Base-by-base conservation (phyloP, 2,329 filamentous ascomycete genomes). In the Paracoccidioides lutzii region DNA sequence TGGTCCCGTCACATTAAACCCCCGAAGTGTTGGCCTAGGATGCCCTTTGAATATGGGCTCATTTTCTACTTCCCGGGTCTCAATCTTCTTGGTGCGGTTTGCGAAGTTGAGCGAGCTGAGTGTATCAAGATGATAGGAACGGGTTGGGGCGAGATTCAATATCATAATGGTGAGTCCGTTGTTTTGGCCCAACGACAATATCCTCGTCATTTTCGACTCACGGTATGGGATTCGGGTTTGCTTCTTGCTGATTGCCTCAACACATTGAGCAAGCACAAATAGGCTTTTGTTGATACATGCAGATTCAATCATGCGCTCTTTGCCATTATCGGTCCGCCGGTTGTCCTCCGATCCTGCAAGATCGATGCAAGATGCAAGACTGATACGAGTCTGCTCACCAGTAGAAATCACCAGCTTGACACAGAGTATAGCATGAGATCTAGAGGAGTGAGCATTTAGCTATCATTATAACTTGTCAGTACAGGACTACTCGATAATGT, bases 211-310 rank as follows among this genome's bases (percentile, higher is more conserved):
- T 76, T 97, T 96, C 54, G 87, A 93, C 68, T 96, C 91, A 56
- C 91, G 81, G 69, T 95, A 97, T 0, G 93, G 91, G 65, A 97
- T 91, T 38, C 91, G 82, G 63, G 72, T 69, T 58, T 83, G 80
- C 64, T 84, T 84, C 67, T 81, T 82, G 65, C 86, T 87, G 67
- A 97, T 97, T 55, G 91, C 91, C 67, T 97, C 91, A 54, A 97
- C 91, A 64, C 91, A 97, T 69, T 95, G 90, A 45, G 89, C 91
- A 51, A 97, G 75, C 15, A 96, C 90, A 65, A 97, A 97, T 5
- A 97, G 77, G 60, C 88, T 94, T 75, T 96, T 97, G 78, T 97
- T 97, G 76, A 97, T 97, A 65, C 88, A 91, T 0, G 91, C 90
- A 42, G 90, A 95, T 71, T 97, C 91, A n/a, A 95, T 81, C 67